These are phyloP conservation scores for Berkeleyomyces basicola DNA, from an alignment of 2,329 filamentous ascomycete species.

Conservation along the genomic window DNA sequence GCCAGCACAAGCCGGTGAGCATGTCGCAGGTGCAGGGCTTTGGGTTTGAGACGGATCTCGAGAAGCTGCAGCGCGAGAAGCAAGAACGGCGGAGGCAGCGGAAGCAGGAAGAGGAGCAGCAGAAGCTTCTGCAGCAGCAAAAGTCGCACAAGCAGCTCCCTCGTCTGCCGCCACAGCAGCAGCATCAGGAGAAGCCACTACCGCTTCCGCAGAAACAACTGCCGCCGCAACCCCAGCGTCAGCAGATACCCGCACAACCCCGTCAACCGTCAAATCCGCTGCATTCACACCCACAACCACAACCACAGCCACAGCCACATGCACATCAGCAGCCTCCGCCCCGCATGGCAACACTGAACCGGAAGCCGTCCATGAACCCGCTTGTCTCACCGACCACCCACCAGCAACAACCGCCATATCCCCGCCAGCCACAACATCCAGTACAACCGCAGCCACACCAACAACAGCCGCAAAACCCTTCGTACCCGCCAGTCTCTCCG, in stretches of 20 bases:
- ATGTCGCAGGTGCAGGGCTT: conserved; percentile 5
- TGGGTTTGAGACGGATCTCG: conserved; percentile 5
- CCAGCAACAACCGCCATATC: neutral
- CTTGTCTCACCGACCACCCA: neutral
- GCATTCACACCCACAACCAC: neutral
- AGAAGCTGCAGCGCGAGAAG: conserved; percentile 3
- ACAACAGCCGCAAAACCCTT: neutral
- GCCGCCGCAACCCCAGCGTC: neutral
- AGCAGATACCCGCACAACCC: neutral
- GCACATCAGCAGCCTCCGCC: neutral
- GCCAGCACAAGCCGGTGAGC: conserved; percentile 1
- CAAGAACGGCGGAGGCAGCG: neutral
- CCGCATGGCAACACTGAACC: neutral
- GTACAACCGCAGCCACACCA: conserved; percentile 6
- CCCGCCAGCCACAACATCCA: conserved; percentile 4
- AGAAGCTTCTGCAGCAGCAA: neutral
- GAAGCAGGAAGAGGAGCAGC: conserved; percentile 5
- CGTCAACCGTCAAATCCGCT: neutral
- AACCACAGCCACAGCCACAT: neutral
- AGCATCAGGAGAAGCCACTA: neutral
- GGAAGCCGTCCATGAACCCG: neutral
- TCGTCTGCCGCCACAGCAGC: neutral
- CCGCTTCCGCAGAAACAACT: neutral
- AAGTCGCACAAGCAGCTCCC: neutral
- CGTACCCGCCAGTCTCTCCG: neutral